These are phyloP conservation scores for Penicillium sclerotiorum DNA, from an alignment of 2,329 filamentous ascomycete species.

Conservation along the genomic window DNA sequence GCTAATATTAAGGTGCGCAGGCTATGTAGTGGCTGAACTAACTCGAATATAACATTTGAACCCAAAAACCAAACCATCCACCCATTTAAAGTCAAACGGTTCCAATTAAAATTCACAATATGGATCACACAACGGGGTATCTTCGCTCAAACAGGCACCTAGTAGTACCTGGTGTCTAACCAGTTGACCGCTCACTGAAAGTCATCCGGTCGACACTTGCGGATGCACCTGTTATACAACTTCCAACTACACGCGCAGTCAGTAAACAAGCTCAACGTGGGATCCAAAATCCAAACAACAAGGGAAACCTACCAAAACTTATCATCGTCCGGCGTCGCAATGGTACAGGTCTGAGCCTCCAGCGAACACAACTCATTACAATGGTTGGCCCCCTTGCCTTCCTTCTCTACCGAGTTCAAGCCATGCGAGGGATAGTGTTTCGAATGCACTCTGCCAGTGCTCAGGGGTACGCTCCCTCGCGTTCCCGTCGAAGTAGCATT, in stretches of 20 bases:
- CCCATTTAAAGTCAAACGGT: no score
- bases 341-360: conserved; percentile 25
- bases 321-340: conserved; percentile 30
- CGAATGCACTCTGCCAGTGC: conserved; percentile 9
- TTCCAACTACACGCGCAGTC: conserved; percentile 10
- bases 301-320: conserved; percentile 27
- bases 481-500: conserved; percentile 22
- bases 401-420: conserved; percentile 4
- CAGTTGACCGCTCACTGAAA: conserved; percentile 5
- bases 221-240: conserved; percentile 21
- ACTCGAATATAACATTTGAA: no score
- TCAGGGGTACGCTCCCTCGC: conserved; percentile 7
- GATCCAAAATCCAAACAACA: neutral
- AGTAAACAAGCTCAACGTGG: neutral
- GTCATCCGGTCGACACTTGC: conserved; percentile 19
- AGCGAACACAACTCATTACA: conserved; percentile 30
- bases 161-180: neutral
- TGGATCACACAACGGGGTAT: no score
- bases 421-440: conserved; percentile 9
- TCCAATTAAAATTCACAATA: no score
- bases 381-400: conserved; percentile 17
- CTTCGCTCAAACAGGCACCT: no score
- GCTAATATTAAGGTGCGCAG: no score
- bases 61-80: no score
- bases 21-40: no score